Conservation (phyloP, 306 rosid species). For the Dryas drummondii region DNA sequence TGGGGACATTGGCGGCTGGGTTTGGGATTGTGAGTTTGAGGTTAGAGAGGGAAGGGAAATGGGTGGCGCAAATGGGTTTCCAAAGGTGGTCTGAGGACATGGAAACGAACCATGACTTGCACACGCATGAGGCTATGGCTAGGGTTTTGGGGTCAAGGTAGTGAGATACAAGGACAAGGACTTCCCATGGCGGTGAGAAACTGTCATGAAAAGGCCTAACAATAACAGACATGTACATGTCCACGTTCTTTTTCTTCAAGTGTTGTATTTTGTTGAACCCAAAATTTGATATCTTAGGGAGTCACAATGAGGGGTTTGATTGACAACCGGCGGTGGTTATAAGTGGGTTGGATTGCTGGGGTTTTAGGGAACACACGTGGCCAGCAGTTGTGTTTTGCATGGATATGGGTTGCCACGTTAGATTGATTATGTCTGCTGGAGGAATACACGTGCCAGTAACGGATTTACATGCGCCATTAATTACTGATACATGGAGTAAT, state of each 20-base stretch:
- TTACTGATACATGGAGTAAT: background rate
- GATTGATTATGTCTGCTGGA: background rate
- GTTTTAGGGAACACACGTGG: conserved; percentile 35
- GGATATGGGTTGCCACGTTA: conserved; percentile 37
- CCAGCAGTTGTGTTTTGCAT: conserved; percentile 26
- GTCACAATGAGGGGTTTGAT: background rate
- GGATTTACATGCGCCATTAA: background rate
- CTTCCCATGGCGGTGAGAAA: conserved; percentile 42
- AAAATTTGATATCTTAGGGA: background rate
- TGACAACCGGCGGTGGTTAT: background rate
- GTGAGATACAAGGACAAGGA: conserved; percentile 40
- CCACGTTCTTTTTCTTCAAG: background rate
- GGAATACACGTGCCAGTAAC: conserved; percentile 25
- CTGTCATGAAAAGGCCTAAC: background rate
- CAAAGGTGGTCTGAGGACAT: conserved; percentile 61
- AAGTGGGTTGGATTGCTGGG: background rate
- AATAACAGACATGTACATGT: background rate
- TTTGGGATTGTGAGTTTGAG: conserved; percentile 18
- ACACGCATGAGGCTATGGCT: conserved; percentile 58
- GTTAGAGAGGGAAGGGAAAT: conserved; percentile 50
- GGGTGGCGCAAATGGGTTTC: conserved; percentile 43
- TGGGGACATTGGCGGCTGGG: conserved; percentile 7
- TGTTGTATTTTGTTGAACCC: background rate
- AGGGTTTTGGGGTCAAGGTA: conserved; percentile 61
- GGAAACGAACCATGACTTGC: conserved; percentile 53